phyloP scores from a whole-genome alignment of 345 rosid species.

The Trapa incisa region DNA sequence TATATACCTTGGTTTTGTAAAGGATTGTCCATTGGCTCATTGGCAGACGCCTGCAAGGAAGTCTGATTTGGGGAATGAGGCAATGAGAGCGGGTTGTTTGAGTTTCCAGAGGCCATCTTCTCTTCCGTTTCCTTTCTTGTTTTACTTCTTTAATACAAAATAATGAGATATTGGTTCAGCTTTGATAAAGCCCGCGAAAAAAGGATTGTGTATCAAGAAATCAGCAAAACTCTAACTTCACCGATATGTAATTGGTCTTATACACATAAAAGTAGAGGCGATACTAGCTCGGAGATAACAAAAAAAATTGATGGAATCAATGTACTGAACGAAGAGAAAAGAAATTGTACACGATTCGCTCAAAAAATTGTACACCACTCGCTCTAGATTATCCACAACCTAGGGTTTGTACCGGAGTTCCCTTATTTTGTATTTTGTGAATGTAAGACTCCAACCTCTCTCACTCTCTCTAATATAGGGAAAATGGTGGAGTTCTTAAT shows the following conservation, averaged over 20 bases:
- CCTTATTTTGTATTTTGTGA: not conserved
- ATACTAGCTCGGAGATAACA: no score
- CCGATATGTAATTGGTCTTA: not conserved
- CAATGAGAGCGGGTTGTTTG: constrained; percentile 97
- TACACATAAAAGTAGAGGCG: no score
- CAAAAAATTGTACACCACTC: no score
- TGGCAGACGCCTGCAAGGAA: constrained; percentile 54
- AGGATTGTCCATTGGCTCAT: constrained; percentile 62
- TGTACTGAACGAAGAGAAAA: not conserved
- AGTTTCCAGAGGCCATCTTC: constrained; percentile 25
- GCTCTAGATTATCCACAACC: not conserved
- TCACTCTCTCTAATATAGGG: constrained; percentile 10
- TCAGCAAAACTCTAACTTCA: not conserved
- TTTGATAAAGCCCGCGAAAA: not conserved
- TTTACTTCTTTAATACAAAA: not conserved
- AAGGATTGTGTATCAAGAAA: no score
- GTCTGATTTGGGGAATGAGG: constrained; percentile 79
- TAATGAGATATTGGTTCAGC: not conserved
- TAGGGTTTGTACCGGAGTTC: not conserved
- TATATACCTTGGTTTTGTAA: constrained; percentile 74
- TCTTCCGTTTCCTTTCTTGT: not conserved
- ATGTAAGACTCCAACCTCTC: not conserved
- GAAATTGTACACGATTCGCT: not conserved
- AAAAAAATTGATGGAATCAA: no score
- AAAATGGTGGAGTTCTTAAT: constrained; percentile 2